phyloP scores from a whole-genome alignment of 2,329 filamentous ascomycete genomes.

The Xylaria polymorpha region DNA sequence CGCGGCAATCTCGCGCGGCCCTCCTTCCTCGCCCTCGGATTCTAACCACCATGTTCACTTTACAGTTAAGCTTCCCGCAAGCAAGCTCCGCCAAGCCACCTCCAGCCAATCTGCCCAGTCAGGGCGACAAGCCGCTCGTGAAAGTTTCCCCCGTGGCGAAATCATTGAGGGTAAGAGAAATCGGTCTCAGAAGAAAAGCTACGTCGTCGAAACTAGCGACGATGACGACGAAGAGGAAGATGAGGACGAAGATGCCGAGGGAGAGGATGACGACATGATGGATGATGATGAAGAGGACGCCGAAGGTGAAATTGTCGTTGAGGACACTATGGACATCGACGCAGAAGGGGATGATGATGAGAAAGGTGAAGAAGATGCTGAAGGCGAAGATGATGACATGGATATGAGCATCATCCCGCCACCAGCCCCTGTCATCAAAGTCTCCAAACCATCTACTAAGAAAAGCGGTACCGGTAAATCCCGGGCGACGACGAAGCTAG shows the following conservation, averaged over 20 bases:
- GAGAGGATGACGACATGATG: slow-evolving; percentile 54
- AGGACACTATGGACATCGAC: slow-evolving; percentile 57
- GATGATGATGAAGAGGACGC: slow-evolving; percentile 54
- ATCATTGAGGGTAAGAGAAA: slow-evolving; percentile 64
- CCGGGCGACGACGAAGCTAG: slow-evolving; percentile 50
- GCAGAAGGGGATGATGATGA: slow-evolving; percentile 58
- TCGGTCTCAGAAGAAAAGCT: slow-evolving; percentile 68
- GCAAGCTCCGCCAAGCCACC: slow-evolving; percentile 64
- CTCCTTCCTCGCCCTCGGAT: slow-evolving; percentile 58
- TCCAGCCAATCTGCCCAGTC: slow-evolving; percentile 53
- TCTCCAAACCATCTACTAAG: slow-evolving; percentile 59
- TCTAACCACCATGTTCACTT: slow-evolving; percentile 61
- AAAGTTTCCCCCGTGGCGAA: slow-evolving; percentile 58
- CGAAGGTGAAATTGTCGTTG: slow-evolving; percentile 51
- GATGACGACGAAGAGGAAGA: slow-evolving; percentile 58
- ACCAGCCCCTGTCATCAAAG: slow-evolving; percentile 60
- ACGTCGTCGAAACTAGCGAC: slow-evolving; percentile 66
- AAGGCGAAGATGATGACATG: slow-evolving; percentile 65
- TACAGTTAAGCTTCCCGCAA: slow-evolving; percentile 64
- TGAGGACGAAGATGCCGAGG: slow-evolving; percentile 54
- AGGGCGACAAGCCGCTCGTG: slow-evolving; percentile 49
- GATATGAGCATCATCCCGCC: slow-evolving; percentile 52
- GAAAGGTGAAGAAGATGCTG: slow-evolving; percentile 59
- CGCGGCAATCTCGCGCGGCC: slow-evolving; percentile 58
- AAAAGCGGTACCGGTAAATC: slow-evolving; percentile 45